Percentiles rank a stretch among this genome's conserved stretches.
Conservation (phyloP, 768 basidiomycete species). For the Boletus rubroflammeus region DNA sequence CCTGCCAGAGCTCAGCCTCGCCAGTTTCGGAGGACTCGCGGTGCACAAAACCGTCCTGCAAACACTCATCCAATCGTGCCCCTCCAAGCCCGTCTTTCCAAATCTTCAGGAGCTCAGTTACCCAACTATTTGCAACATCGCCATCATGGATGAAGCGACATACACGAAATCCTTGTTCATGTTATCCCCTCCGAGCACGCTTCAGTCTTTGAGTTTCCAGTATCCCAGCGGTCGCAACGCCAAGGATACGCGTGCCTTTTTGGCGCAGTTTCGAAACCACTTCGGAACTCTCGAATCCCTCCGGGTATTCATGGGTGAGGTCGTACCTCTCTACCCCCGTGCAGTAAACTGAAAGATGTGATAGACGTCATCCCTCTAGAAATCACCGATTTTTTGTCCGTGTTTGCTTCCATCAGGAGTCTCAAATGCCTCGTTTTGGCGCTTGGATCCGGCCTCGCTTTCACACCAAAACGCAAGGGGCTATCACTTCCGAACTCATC, state of each 20-base stretch:
- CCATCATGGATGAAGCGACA: slow-evolving; percentile 7
- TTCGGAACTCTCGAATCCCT: slow-evolving; percentile 13
- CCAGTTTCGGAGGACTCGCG: slow-evolving; percentile 9
- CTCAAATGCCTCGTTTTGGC: slow-evolving; percentile 20
- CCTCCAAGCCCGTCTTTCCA: slow-evolving; percentile 17
- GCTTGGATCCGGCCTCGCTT: slow-evolving; percentile 9
- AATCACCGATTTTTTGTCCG: slow-evolving; percentile 13
- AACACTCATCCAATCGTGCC: slow-evolving; percentile 20
- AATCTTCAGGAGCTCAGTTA: slow-evolving; percentile 23
- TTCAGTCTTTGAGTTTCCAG: slow-evolving; percentile 13
- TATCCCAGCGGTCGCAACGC: slow-evolving; percentile 13
- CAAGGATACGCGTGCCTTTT: slow-evolving; percentile 14
- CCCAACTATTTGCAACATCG: slow-evolving; percentile 17
- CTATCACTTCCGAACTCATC: slow-evolving; percentile 2
- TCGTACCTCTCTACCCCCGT: neutral
- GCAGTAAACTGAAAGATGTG: neutral
- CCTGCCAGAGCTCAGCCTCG: slow-evolving; percentile 4
- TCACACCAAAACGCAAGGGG: slow-evolving; percentile 8
- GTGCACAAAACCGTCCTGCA: slow-evolving; percentile 17
- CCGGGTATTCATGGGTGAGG: slow-evolving; percentile 17
- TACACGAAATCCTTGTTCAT: slow-evolving; percentile 13
- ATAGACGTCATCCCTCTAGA: slow-evolving; percentile 13
- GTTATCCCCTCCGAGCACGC: slow-evolving; percentile 2
- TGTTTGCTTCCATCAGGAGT: slow-evolving; percentile 9
- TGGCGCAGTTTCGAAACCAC: slow-evolving; percentile 8